A percentile compares a stretch with the other conserved stretches of the same genome.
Conservation (phyloP, 208 protist species). For the Leishmania guyanensis region DNA sequence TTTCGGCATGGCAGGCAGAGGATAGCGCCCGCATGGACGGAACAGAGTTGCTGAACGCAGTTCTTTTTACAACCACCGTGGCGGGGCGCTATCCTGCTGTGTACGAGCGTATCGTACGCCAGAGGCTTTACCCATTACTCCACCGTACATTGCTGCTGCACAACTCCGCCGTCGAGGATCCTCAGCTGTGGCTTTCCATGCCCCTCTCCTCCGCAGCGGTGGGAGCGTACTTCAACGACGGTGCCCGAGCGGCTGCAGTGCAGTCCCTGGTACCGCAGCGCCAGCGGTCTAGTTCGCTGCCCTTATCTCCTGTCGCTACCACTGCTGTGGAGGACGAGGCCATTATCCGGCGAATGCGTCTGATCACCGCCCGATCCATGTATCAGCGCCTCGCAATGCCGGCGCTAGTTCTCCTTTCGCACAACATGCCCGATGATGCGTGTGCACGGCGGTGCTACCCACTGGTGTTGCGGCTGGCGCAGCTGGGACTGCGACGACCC, state of each 20-base stretch:
- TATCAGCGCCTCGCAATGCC: conserved; percentile 57
- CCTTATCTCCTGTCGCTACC: not conserved
- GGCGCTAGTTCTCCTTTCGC: conserved; percentile 55
- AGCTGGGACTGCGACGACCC: conserved; percentile 44
- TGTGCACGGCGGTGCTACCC: conserved; percentile 34
- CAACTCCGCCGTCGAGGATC: conserved; percentile 26
- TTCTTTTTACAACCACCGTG: conserved; percentile 53
- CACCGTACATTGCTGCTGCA: conserved; percentile 35
- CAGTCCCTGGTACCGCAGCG: not conserved
- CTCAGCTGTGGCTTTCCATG: conserved; percentile 18
- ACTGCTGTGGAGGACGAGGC: not conserved
- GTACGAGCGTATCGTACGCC: conserved; percentile 45
- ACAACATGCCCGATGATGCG: conserved; percentile 53
- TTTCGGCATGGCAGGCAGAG: conserved; percentile 8
- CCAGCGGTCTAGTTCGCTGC: not conserved
- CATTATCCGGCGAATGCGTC: conserved; percentile 11
- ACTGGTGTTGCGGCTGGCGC: conserved; percentile 42
- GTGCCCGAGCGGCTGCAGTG: not conserved
- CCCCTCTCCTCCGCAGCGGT: conserved; percentile 22
- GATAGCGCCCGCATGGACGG: conserved; percentile 27
- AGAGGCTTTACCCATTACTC: conserved; percentile 57
- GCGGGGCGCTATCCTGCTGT: conserved; percentile 34
- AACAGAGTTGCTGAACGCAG: conserved; percentile 48
- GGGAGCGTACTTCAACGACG: not conserved
- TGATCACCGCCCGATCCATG: conserved; percentile 27